Base-by-base conservation (phyloP, 2,329 filamentous ascomycete species). In the Periconia macrospinosa region DNA sequence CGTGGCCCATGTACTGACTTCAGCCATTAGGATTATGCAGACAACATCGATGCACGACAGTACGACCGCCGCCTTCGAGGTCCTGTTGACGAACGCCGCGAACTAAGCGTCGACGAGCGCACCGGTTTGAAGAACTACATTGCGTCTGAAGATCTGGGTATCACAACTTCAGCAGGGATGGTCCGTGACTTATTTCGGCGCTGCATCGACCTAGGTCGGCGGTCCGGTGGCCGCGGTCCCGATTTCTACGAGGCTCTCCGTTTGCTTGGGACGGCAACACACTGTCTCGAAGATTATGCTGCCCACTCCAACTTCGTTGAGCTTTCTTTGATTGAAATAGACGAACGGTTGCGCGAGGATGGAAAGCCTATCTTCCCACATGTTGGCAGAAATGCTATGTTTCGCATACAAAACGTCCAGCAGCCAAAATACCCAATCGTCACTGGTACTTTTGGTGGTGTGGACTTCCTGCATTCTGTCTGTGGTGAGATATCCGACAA, bases 291-390 rank as follows among this genome's bases (percentile, higher is more conserved):
- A 84, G 92, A 97, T 71, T 97, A 88, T 77, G 87, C 92, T 50
- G 93, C 92, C 15, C 93, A 97, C 76, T 95, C 91, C 72, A 97
- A 97, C 80, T 97, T 96, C 76, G 86, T 83, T 14, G 92, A 97
- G 73, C 84, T 97, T 54, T 90, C 89, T 54, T 81, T 97, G 45
- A 92, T 94, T 64, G 92, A 96, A 72, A 76, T 96, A 66, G 92
- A 91, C 48, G 91, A 94, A 75, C 33, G 23, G 3, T 8, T 27
- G 8, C 23, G 33, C 33, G 33, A 37, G 23, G 23, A 8, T 27
- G 23, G 23, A 27, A 79, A 77, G 6, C 83, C 90, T 56, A 77
- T 96, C 55, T 97, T 97, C 73, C 91, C 93, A 23, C 92, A 96
- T 67, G 90, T 94, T 50, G 93, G 93, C 35, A 82, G 86, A 53